These are phyloP conservation scores for Verticillium longisporum DNA, from an alignment of 2,329 filamentous ascomycete species.

Conservation along the genomic window DNA sequence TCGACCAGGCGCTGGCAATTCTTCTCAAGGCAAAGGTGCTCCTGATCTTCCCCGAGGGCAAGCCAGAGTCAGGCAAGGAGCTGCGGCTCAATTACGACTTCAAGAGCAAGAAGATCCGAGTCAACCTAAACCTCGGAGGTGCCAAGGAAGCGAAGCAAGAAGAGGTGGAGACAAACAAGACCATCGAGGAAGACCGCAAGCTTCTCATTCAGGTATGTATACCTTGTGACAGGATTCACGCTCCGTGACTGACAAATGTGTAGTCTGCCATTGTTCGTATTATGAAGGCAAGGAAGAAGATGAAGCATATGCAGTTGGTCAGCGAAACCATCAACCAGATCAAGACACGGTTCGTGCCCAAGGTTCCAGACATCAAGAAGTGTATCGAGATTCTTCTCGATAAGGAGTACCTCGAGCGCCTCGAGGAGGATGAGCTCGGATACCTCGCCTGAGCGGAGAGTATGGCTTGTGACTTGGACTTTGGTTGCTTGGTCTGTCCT, in stretches of 20 bases:
- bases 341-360: conserved; percentile 84
- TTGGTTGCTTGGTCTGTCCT: neutral
- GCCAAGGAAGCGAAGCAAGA: conserved; percentile 96
- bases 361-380: conserved; percentile 96
- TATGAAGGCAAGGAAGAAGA: conserved; percentile 98
- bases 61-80: conserved; percentile 68
- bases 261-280: conserved; percentile 98
- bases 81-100: conserved; percentile 90
- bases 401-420: conserved; percentile 95
- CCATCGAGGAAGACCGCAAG: conserved; percentile 96
- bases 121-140: conserved; percentile 92
- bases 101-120: conserved; percentile 96
- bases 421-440: conserved; percentile 89
- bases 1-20: conserved; percentile 81
- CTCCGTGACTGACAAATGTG: neutral
- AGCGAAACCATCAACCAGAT: conserved; percentile 96
- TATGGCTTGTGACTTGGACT: neutral
- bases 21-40: conserved; percentile 92
- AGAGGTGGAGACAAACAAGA: conserved; percentile 96
- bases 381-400: conserved; percentile 98
- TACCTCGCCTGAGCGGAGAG: conserved; percentile 68
- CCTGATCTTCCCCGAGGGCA: conserved; percentile 60
- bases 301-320: conserved; percentile 94
- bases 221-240: neutral
- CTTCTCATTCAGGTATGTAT: conserved; percentile 84